Percentiles rank a stretch among this genome's conserved stretches.
phyloP scores from a whole-genome alignment of 805 yeast species.

The Metschnikowia henanensis region DNA sequence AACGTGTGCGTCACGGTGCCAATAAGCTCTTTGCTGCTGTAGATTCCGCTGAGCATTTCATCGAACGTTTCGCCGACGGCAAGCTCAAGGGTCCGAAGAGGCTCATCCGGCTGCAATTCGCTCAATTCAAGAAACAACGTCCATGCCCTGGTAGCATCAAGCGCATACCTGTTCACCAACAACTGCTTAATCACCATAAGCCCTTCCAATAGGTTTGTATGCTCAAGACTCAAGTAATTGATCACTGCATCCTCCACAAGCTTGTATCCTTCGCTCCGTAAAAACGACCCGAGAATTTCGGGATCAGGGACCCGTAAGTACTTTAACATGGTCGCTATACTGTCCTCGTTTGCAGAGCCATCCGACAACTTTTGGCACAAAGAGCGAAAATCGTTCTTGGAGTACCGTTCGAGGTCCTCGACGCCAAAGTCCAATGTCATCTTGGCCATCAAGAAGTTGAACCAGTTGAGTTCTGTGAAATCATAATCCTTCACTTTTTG shows the following conservation, averaged over 20 bases:
- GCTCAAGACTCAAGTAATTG: conserved; percentile 17
- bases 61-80: conserved; percentile 32
- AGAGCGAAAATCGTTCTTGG: conserved; percentile 17
- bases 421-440: conserved; percentile 15
- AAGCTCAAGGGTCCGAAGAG: conserved; percentile 21
- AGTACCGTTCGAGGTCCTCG: conserved; percentile 15
- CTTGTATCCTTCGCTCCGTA: conserved; percentile 16
- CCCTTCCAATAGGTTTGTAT: conserved; percentile 26
- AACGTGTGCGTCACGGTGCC: conserved; percentile 18
- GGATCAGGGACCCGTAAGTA: conserved; percentile 18
- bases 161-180: conserved; percentile 25
- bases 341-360: conserved; percentile 9
- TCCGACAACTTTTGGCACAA: conserved; percentile 16
- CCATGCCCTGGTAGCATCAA: conserved; percentile 28
- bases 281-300: conserved; percentile 19
- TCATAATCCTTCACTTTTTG: conserved; percentile 33
- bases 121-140: conserved; percentile 23
- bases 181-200: conserved; percentile 38
- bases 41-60: conserved; percentile 30
- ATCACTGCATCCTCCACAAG: conserved; percentile 22
- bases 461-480: conserved; percentile 38
- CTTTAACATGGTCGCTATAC: conserved; percentile 19
- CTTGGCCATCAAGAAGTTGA: conserved; percentile 37
- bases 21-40: conserved; percentile 23
- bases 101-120: conserved; percentile 7